A percentile compares a stretch with the other conserved stretches of the same genome.
phyloP scores from a whole-genome alignment of 331 rosid genomes.

The Acacia pycnantha region DNA sequence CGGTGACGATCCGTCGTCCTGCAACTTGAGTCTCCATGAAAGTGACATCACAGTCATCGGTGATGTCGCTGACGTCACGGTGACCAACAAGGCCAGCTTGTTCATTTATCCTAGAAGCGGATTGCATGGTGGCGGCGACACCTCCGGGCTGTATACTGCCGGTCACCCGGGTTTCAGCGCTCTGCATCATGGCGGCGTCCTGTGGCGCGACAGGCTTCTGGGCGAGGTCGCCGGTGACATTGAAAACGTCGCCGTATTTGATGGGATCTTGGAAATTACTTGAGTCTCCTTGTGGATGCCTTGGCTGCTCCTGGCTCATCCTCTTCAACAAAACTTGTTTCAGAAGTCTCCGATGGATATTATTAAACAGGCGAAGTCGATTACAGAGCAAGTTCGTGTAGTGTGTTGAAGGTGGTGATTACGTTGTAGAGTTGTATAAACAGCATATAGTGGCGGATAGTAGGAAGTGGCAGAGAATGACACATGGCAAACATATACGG shows the following conservation, averaged over 20 bases:
- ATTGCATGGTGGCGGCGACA: slow-evolving; percentile 58
- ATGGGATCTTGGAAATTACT: slow-evolving; percentile 30
- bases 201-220: slow-evolving; percentile 54
- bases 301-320: slow-evolving; percentile 64
- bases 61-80: slow-evolving; percentile 41
- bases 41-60: slow-evolving; percentile 52
- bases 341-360: background rate
- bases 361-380: background rate
- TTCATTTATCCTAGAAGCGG: slow-evolving; percentile 62
- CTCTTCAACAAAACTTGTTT: background rate
- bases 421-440: background rate
- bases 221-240: slow-evolving; percentile 56
- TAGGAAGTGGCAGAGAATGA: slow-evolving; percentile 2
- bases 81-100: slow-evolving; percentile 51
- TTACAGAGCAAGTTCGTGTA: background rate
- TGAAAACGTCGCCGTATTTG: slow-evolving; percentile 69
- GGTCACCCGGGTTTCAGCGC: slow-evolving; percentile 49
- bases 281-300: slow-evolving; percentile 23
- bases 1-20: slow-evolving; percentile 60
- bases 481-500: slow-evolving; percentile 5
- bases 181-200: slow-evolving; percentile 84
- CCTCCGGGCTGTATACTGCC: slow-evolving; percentile 63
- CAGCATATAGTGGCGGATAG: background rate
- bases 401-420: background rate
- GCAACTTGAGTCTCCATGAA: slow-evolving; percentile 50